phyloP scores from a whole-genome alignment of 202 grass and related monocot genomes.

The Cymbopogon flexuosus region DNA sequence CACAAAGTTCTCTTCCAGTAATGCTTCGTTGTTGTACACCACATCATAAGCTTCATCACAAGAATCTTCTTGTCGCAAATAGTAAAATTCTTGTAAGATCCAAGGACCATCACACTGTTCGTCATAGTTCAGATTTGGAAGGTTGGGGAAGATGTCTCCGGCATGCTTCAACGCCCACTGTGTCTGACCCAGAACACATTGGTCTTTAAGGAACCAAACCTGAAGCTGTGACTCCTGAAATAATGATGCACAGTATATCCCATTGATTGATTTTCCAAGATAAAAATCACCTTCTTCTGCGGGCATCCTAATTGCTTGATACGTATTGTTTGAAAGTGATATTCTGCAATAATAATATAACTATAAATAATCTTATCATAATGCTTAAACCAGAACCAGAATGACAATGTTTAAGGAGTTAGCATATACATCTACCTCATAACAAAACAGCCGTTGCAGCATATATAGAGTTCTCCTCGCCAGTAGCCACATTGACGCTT shows the following conservation, averaged over 20 bases:
- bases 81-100: constrained; percentile 3
- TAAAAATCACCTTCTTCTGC: neutral
- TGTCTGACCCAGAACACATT: neutral
- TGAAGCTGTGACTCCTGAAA: neutral
- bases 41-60: neutral
- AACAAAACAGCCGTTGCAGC: too few relatives aligned
- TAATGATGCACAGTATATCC: constrained; percentile 21
- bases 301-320: constrained; percentile 9
- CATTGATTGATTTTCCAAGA: neutral
- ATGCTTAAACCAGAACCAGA: neutral
- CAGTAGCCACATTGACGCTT: too few relatives aligned
- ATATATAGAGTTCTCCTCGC: too few relatives aligned
- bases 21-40: neutral
- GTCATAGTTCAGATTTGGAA: neutral
- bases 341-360: neutral
- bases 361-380: neutral
- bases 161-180: constrained; percentile 18
- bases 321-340: constrained; percentile 11
- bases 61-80: neutral
- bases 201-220: constrained; percentile 6
- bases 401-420: neutral
- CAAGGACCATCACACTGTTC: constrained; percentile 2
- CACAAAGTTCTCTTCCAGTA: neutral
- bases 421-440: too few relatives aligned
- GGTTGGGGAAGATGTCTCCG: neutral